Conservation (phyloP, 1,139 yeast genomes). For the Meyerozyma carpophila region DNA sequence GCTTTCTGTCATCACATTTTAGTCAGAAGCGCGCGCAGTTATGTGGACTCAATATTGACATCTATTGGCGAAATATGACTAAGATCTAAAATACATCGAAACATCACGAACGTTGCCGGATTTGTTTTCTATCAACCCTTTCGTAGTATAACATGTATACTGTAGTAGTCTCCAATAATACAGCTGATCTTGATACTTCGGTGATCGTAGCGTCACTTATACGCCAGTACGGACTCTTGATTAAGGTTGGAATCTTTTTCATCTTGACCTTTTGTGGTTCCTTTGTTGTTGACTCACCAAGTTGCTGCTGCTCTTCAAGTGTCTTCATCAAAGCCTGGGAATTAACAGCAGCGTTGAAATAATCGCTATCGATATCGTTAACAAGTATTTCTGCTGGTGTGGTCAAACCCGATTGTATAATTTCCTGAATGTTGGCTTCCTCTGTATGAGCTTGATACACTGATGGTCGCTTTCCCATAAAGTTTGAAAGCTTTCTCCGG, state of each 20-base stretch:
- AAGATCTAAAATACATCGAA: neutral
- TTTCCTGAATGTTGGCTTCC: constrained; percentile 33
- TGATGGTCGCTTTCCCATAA: constrained; percentile 44
- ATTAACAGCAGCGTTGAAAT: constrained; percentile 12
- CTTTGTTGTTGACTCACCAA: constrained; percentile 4
- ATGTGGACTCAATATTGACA: neutral
- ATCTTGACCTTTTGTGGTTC: constrained; percentile 25
- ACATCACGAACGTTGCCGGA: constrained; percentile 2
- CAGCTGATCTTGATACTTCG: constrained; percentile 58
- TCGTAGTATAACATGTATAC: constrained; percentile 86
- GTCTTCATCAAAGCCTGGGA: constrained; percentile 6
- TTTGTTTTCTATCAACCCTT: constrained; percentile 31
- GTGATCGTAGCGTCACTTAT: constrained; percentile 69
- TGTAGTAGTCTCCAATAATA: constrained; percentile 63
- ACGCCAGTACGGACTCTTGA: constrained; percentile 76
- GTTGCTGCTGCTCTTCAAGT: constrained; percentile 7
- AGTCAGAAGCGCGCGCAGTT: neutral
- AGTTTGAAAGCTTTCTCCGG: constrained; percentile 32
- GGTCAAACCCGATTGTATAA: constrained; percentile 33
- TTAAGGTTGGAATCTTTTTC: constrained; percentile 49
- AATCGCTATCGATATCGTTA: constrained; percentile 23
- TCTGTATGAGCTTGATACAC: constrained; percentile 37
- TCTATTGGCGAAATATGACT: neutral
- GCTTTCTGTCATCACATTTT: neutral
- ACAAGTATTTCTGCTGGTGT: constrained; percentile 43